phyloP scores from a whole-genome alignment of 2,329 filamentous ascomycete species.

The Chaetomium olivaceum region DNA sequence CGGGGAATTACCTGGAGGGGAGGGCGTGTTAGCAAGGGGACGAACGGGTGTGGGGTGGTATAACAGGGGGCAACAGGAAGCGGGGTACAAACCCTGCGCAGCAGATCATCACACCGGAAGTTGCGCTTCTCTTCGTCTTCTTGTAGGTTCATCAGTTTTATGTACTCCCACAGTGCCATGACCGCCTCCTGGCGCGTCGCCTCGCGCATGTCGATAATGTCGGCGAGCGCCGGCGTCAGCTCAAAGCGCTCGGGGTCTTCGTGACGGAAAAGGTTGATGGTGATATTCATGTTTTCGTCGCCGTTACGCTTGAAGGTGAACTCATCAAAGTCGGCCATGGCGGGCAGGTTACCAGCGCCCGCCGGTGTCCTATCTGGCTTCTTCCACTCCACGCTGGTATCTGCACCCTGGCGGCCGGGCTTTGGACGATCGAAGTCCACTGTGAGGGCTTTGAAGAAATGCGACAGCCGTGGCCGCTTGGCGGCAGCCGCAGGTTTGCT shows the following conservation, averaged over 20 bases:
- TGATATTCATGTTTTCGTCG: constrained; percentile 90
- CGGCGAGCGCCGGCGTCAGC: constrained; percentile 75
- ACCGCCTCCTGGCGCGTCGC: constrained; percentile 86
- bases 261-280: constrained; percentile 80
- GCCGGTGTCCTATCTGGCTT: constrained; percentile 65
- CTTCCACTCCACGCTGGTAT: constrained; percentile 77
- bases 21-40: constrained; percentile 32
- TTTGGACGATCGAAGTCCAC: constrained; percentile 70
- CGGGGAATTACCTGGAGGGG: constrained; percentile 66
- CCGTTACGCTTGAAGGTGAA: constrained; percentile 88
- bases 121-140: constrained; percentile 94
- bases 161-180: constrained; percentile 94
- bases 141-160: constrained; percentile 79
- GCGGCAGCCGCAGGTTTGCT: constrained; percentile 38
- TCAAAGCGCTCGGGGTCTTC: constrained; percentile 84
- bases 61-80: neutral
- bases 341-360: constrained; percentile 53
- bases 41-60: neutral
- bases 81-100: constrained; percentile 66
- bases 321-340: constrained; percentile 81
- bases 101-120: constrained; percentile 82
- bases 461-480: constrained; percentile 60
- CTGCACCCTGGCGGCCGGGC: constrained; percentile 52
- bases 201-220: constrained; percentile 82
- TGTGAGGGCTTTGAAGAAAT: constrained; percentile 79